Conservation (phyloP, 2,329 filamentous ascomycete species). For the Neonectria hederae region DNA sequence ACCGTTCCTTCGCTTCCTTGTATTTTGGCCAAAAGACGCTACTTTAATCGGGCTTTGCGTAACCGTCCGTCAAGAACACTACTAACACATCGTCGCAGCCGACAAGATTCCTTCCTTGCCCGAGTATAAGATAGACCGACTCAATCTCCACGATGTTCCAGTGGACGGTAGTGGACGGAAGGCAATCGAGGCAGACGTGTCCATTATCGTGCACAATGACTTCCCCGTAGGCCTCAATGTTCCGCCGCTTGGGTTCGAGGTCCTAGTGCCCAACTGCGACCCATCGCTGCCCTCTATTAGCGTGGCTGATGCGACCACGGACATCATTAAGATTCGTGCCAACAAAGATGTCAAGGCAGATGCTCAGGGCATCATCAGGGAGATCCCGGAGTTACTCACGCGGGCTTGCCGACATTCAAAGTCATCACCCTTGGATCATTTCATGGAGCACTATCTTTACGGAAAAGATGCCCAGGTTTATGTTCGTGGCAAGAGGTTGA, state of each 20-base stretch:
- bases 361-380: slow-evolving; percentile 75
- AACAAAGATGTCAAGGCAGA: slow-evolving; percentile 73
- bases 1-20: slow-evolving; percentile 68
- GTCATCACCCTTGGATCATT: slow-evolving; percentile 83
- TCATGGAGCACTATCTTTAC: slow-evolving; percentile 83
- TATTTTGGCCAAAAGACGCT: slow-evolving; percentile 69
- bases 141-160: slow-evolving; percentile 80
- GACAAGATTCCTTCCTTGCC: slow-evolving; percentile 80
- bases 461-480: slow-evolving; percentile 83
- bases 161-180: slow-evolving; percentile 58
- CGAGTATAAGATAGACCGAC: slow-evolving; percentile 80
- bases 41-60: slow-evolving; percentile 44
- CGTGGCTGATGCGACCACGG: slow-evolving; percentile 79
- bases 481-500: slow-evolving; percentile 78
- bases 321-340: slow-evolving; percentile 72
- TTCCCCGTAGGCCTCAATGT: slow-evolving; percentile 82
- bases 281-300: slow-evolving; percentile 77
- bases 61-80: slow-evolving; percentile 30
- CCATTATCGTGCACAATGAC: slow-evolving; percentile 75
- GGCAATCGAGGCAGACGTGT: slow-evolving; percentile 83
- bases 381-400: slow-evolving; percentile 78
- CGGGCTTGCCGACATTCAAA: slow-evolving; percentile 78
- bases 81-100: slow-evolving; percentile 57
- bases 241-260: slow-evolving; percentile 83
- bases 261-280: slow-evolving; percentile 85